Evolutionary conservation across 1,284 basidiomycete species (phyloP).

Genomic region (Sanghuangporus weigelae): DNA sequence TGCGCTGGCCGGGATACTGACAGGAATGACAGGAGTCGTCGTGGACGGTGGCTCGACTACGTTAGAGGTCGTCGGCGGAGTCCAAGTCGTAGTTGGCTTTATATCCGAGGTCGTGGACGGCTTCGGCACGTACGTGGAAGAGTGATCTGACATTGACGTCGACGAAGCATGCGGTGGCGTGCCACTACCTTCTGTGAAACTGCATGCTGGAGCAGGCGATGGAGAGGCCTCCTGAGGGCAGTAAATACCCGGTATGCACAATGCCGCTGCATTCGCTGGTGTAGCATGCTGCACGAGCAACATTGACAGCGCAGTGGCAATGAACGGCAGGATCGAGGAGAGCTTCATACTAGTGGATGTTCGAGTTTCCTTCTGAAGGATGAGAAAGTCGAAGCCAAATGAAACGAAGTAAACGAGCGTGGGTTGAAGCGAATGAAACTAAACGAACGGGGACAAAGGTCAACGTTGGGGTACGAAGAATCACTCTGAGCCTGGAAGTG

Average conservation of each 20-base stretch:
- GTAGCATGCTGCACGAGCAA: slow-evolving; percentile 1
- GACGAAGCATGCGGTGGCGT: not conserved
- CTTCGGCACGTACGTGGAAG: not conserved
- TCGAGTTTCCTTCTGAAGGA: too few relatives aligned
- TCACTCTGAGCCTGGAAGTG: not conserved
- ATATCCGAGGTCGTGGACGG: not conserved
- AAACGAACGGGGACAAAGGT: not conserved
- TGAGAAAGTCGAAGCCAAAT: too few relatives aligned
- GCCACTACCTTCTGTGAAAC: not conserved
- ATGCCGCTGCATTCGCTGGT: not conserved
- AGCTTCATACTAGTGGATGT: slow-evolving; percentile 8
- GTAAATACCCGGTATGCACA: slow-evolving; percentile 1
- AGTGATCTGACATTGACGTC: not conserved
- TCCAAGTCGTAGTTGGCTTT: not conserved
- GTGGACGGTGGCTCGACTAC: not conserved
- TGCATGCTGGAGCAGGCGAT: not conserved
- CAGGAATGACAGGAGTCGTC: not conserved
- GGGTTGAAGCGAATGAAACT: not conserved
- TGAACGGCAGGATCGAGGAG: not conserved
- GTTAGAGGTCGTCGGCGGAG: not conserved
- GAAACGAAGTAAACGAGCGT: not conserved
- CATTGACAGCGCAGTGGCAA: slow-evolving; percentile 1
- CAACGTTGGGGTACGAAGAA: not conserved
- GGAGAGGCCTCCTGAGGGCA: not conserved
- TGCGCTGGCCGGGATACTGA: not conserved